Evolutionary conservation across 768 basidiomycete species (phyloP).

Genomic region (Sporobolomyces phaffii): DNA sequence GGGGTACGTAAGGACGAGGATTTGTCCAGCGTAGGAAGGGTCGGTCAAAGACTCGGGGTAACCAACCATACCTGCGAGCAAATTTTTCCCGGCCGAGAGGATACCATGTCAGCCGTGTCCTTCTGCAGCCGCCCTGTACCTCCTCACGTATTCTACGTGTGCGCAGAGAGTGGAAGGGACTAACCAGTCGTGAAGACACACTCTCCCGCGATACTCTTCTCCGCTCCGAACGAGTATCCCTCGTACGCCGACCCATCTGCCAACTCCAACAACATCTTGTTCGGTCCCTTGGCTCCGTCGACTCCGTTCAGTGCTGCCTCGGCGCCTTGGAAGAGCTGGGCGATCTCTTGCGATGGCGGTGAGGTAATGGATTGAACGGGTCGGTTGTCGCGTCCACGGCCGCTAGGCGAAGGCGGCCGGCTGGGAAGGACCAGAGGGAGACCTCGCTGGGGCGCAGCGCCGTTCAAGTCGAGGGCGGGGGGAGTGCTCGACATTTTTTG

Average conservation of each 20-base stretch:
- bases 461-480: constrained; percentile 25
- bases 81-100: neutral
- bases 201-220: constrained; percentile 90
- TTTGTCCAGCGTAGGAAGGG: constrained; percentile 96
- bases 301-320: constrained; percentile 1
- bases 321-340: constrained; percentile 21
- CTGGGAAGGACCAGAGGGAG: neutral
- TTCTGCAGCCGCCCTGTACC: neutral
- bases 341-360: constrained; percentile 25
- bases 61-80: constrained; percentile 82
- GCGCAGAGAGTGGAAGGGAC: constrained; percentile 41
- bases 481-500: constrained; percentile 17
- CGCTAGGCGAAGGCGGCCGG: constrained; percentile 18
- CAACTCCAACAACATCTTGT: constrained; percentile 65
- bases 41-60: constrained; percentile 98
- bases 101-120: neutral
- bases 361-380: constrained; percentile 30
- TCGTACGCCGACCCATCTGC: constrained; percentile 79
- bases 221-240: constrained; percentile 89
- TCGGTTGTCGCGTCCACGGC: neutral
- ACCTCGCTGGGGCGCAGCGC: neutral
- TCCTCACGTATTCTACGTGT: neutral
- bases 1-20: constrained; percentile 94
- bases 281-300: neutral
- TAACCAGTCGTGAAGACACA: constrained; percentile 99